Evolutionary conservation across 805 yeast genomes (phyloP).

Genomic region (Candida succiphila): DNA sequence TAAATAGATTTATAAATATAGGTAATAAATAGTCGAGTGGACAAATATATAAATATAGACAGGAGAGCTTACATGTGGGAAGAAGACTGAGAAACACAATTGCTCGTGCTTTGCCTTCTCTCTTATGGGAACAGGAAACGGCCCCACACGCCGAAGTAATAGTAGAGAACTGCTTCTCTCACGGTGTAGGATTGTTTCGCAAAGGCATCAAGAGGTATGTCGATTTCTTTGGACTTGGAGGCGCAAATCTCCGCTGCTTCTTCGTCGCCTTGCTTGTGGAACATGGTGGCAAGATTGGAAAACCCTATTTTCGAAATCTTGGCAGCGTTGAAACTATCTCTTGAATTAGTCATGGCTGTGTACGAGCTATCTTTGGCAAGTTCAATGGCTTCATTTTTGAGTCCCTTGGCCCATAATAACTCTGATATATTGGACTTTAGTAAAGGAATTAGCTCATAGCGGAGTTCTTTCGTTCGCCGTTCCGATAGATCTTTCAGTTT

Average conservation of each 20-base stretch:
- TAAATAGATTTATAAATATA: no score
- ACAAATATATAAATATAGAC: no score
- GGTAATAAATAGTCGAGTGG: no score
- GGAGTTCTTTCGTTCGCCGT: slow-evolving; percentile 14
- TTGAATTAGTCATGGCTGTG: slow-evolving; percentile 19
- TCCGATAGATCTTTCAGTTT: slow-evolving; percentile 8
- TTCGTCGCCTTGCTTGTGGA: slow-evolving; percentile 16
- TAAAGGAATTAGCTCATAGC: slow-evolving; percentile 24
- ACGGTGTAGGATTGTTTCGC: slow-evolving; percentile 10
- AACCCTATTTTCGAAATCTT: slow-evolving; percentile 27
- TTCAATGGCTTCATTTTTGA: slow-evolving; percentile 25
- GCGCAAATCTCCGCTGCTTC: slow-evolving; percentile 17
- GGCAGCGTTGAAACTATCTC: slow-evolving; percentile 25
- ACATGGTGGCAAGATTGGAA: slow-evolving; percentile 25
- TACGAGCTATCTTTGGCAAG: slow-evolving; percentile 29
- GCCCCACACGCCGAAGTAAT: slow-evolving; percentile 27
- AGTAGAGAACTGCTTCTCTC: slow-evolving; percentile 21
- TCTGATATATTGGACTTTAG: slow-evolving; percentile 33
- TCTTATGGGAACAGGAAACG: slow-evolving; percentile 21
- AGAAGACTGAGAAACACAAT: no score
- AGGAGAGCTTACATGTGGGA: no score
- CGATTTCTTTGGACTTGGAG: slow-evolving; percentile 15
- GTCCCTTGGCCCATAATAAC: slow-evolving; percentile 26
- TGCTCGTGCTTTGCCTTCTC: no score
- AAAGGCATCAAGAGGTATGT: slow-evolving; percentile 22